phyloP scores from a whole-genome alignment of 371 early-diverging fungal species.

The Lichtheimia hyalospora region DNA sequence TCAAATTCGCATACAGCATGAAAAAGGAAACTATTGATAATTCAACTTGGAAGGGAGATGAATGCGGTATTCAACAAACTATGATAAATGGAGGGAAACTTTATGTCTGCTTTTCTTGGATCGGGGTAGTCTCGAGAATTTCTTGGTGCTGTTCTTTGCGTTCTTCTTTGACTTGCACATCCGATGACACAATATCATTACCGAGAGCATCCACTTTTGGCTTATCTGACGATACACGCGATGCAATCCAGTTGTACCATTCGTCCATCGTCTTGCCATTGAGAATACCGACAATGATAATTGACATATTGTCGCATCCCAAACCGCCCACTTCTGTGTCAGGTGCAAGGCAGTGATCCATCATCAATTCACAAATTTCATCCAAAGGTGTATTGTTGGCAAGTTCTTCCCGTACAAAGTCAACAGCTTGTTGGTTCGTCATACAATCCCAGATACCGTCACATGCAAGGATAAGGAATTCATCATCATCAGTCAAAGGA shows the following conservation, averaged over 20 bases:
- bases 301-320: conserved; percentile 98
- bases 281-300: conserved; percentile 87
- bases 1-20: too few species aligned
- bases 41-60: too few species aligned
- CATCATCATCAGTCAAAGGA: conserved; percentile 69
- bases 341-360: conserved; percentile 90
- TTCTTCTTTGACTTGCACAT: neutral
- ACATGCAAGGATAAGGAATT: conserved; percentile 94
- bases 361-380: conserved; percentile 81
- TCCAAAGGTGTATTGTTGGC: conserved; percentile 57
- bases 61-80: too few species aligned
- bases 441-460: conserved; percentile 99
- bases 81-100: too few species aligned
- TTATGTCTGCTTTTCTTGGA: too few species aligned
- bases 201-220: conserved; percentile 28
- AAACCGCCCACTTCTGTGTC: conserved; percentile 86
- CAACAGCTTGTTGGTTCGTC: conserved; percentile 86
- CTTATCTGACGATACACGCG: conserved; percentile 16
- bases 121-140: too few species aligned
- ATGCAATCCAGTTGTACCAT: conserved; percentile 65
- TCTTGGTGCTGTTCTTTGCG: neutral
- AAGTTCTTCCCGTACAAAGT: conserved; percentile 74
- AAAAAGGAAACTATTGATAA: too few species aligned
- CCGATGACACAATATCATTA: conserved; percentile 9
- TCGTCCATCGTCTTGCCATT: conserved; percentile 73